phyloP scores from a whole-genome alignment of 2,329 filamentous ascomycete genomes.

The Xylariales sp. region DNA sequence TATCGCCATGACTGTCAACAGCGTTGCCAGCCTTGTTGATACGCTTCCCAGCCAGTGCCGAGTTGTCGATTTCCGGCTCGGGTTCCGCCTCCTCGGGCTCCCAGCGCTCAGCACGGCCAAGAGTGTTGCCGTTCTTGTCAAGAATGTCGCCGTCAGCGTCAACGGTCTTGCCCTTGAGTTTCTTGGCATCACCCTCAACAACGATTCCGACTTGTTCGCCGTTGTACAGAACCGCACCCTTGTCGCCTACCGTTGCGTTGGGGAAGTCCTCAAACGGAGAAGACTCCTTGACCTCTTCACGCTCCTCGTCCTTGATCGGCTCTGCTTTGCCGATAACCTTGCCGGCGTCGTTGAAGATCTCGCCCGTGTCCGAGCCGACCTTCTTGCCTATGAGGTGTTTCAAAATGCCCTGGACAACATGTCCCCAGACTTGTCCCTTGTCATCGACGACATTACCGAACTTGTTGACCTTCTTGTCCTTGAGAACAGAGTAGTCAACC shows the following conservation, averaged over 20 bases:
- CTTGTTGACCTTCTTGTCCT: slow-evolving; percentile 55
- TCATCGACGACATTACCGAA: slow-evolving; percentile 52
- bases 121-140: slow-evolving; percentile 61
- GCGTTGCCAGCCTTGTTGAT: slow-evolving; percentile 67
- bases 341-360: slow-evolving; percentile 67
- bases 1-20: slow-evolving; percentile 48
- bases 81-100: slow-evolving; percentile 46
- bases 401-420: slow-evolving; percentile 58
- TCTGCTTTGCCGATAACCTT: slow-evolving; percentile 64
- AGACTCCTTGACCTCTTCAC: slow-evolving; percentile 40
- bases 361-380: slow-evolving; percentile 60
- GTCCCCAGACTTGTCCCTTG: slow-evolving; percentile 52
- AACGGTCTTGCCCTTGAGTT: slow-evolving; percentile 59
- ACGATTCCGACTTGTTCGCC: slow-evolving; percentile 56
- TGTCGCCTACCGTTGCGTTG: slow-evolving; percentile 45
- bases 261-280: slow-evolving; percentile 57
- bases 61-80: slow-evolving; percentile 51
- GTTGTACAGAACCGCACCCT: slow-evolving; percentile 48
- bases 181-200: slow-evolving; percentile 59
- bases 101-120: slow-evolving; percentile 66
- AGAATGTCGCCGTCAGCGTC: slow-evolving; percentile 66
- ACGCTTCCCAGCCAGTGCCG: slow-evolving; percentile 61
- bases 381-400: slow-evolving; percentile 61
- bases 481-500: slow-evolving; percentile 45
- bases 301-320: slow-evolving; percentile 53